A percentile compares a stretch with the other conserved stretches of the same genome.
These are phyloP conservation scores for Elaeis guineensis DNA, from an alignment of 176 grass and related monocot species.

Conservation along the genomic window DNA sequence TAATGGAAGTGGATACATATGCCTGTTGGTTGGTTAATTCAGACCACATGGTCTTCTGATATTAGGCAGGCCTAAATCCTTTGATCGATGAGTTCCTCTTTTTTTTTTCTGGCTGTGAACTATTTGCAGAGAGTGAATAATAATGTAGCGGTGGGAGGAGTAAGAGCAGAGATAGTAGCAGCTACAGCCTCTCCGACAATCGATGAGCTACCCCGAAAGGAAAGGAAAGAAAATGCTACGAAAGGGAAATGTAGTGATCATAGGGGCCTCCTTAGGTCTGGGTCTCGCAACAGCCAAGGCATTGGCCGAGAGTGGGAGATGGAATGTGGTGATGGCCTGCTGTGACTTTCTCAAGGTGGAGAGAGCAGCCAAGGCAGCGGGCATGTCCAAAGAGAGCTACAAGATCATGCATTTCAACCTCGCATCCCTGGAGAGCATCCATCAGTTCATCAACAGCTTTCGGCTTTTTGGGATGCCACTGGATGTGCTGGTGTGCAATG, in stretches of 20 bases:
- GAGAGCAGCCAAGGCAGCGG: conserved; percentile 61
- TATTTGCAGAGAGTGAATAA: conserved; percentile 35
- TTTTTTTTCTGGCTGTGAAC: neutral
- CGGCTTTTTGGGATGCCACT: conserved; percentile 53
- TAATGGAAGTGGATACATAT: no score
- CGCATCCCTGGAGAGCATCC: conserved; percentile 83
- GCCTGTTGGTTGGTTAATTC: no score
- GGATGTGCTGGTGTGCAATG: conserved; percentile 95
- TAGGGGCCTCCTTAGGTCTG: conserved; percentile 80
- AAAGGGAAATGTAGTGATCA: conserved; percentile 83
- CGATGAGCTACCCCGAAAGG: conserved; percentile 29
- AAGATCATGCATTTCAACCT: conserved; percentile 87
- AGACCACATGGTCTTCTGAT: no score
- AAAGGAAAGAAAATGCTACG: conserved; percentile 83
- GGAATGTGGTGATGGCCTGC: conserved; percentile 96
- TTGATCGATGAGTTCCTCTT: no score
- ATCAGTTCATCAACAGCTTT: conserved; percentile 62
- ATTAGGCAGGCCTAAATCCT: no score
- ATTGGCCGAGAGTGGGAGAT: conserved; percentile 68
- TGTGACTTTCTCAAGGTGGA: conserved; percentile 96
- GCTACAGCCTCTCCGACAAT: conserved; percentile 38
- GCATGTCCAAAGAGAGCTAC: conserved; percentile 78
- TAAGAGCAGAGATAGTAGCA: conserved; percentile 56
- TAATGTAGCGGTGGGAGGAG: conserved; percentile 26
- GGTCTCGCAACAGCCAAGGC: conserved; percentile 94